Percentiles rank a stretch among this genome's conserved stretches.
These are phyloP conservation scores for Diutina pseudorugosa DNA, from an alignment of 1,139 yeast species.

Conservation along the genomic window DNA sequence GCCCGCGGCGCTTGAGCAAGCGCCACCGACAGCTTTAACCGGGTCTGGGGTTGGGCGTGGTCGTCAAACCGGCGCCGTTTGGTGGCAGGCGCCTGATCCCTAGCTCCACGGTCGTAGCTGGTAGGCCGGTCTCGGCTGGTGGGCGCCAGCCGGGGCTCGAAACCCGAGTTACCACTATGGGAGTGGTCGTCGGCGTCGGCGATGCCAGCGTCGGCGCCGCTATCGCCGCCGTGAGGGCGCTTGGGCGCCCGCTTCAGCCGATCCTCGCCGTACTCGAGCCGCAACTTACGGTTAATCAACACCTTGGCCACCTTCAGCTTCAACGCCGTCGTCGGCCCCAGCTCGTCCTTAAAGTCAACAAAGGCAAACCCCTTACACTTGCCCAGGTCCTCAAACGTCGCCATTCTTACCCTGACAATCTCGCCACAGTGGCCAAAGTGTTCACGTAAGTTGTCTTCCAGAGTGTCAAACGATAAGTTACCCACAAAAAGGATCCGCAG, in stretches of 20 bases:
- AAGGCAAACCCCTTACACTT: constrained; percentile 96
- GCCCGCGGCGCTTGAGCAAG: constrained; percentile 85
- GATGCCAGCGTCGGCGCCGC: constrained; percentile 7
- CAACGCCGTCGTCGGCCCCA: constrained; percentile 75
- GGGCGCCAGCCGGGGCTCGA: neutral
- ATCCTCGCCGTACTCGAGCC: constrained; percentile 93
- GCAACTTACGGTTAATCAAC: constrained; percentile 60
- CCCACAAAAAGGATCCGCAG: constrained; percentile 87
- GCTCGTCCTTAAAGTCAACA: constrained; percentile 70
- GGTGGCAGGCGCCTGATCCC: too few relatives aligned
- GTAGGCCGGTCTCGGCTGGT: neutral
- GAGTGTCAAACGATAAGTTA: constrained; percentile 86
- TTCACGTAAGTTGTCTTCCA: constrained; percentile 61
- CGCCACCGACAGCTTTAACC: constrained; percentile 76
- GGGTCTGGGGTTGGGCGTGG: constrained; percentile 12
- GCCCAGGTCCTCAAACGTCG: constrained; percentile 91
- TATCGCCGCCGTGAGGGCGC: constrained; percentile 6
- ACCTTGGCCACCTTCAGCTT: constrained; percentile 58
- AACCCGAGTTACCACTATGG: too few relatives aligned
- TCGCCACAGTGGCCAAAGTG: constrained; percentile 78
- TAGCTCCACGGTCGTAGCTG: too few relatives aligned
- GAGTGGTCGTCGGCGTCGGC: too few relatives aligned
- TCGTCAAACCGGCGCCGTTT: neutral
- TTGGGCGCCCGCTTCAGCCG: constrained; percentile 24
- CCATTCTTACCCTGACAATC: constrained; percentile 77